A percentile compares a stretch with the other conserved stretches of the same genome.
phyloP scores from a whole-genome alignment of 108 stramenopile genomes.

The Pseudonitzschia pungens region DNA sequence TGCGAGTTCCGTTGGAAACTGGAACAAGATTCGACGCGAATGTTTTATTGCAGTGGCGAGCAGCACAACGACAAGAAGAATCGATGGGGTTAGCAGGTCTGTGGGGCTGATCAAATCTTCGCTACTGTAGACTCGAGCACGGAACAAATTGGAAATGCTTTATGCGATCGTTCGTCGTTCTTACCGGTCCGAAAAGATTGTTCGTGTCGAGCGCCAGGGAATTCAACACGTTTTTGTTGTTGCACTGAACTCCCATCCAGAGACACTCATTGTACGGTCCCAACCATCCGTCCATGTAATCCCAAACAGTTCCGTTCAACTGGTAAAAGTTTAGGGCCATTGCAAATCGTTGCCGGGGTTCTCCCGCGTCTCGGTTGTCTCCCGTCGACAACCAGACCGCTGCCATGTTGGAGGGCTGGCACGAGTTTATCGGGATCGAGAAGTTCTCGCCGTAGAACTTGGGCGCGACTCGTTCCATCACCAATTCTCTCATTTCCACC shows the following conservation, averaged over 20 bases:
- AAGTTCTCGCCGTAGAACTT: slow-evolving; percentile 35
- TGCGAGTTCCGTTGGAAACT: slow-evolving; percentile 61
- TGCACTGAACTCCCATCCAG: slow-evolving; percentile 56
- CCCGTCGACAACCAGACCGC: slow-evolving; percentile 48
- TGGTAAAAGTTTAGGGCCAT: slow-evolving; percentile 36
- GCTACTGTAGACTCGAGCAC: background rate
- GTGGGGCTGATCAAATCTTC: background rate
- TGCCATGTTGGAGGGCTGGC: slow-evolving; percentile 48
- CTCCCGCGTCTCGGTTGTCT: slow-evolving; percentile 47
- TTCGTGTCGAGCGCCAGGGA: slow-evolving; percentile 51
- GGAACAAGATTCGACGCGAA: background rate
- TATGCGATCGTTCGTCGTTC: background rate
- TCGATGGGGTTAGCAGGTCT: background rate
- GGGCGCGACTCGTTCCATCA: slow-evolving; percentile 27
- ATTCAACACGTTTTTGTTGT: slow-evolving; percentile 39
- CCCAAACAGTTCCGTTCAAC: slow-evolving; percentile 57
- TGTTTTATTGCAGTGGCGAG: too few species aligned
- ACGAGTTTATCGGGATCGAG: slow-evolving; percentile 21
- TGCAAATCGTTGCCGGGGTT: slow-evolving; percentile 40
- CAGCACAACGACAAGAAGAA: background rate
- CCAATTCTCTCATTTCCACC: slow-evolving; percentile 21
- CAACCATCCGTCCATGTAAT: slow-evolving; percentile 48
- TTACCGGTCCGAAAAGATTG: slow-evolving; percentile 46
- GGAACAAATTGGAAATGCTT: background rate
- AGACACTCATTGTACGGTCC: slow-evolving; percentile 46